phyloP scores from a whole-genome alignment of 371 early-diverging fungal species.

The Lichtheimia corymbifera region DNA sequence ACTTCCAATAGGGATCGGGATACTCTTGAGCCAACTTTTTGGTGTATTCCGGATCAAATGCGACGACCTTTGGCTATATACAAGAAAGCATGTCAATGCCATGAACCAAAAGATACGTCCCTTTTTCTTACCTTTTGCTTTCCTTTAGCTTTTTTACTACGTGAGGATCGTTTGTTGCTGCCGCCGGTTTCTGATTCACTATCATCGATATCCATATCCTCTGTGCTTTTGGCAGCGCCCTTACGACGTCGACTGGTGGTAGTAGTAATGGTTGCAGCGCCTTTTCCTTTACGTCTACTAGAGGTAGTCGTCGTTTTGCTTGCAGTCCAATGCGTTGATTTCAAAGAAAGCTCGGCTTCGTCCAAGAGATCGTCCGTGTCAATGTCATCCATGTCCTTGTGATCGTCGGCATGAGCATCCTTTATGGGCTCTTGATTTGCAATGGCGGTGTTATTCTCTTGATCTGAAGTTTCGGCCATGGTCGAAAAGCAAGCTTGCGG shows the following conservation, averaged over 20 bases:
- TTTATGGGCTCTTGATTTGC: too few species aligned
- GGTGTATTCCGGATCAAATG: slow-evolving; percentile 46
- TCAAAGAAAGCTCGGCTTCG: slow-evolving; percentile 14
- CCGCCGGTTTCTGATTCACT: slow-evolving; percentile 6
- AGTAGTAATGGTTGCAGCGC: background rate
- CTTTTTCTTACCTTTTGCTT: background rate
- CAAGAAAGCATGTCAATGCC: background rate
- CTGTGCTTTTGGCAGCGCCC: slow-evolving; percentile 12
- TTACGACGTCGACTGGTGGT: slow-evolving; percentile 5
- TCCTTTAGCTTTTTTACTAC: background rate
- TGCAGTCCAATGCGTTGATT: background rate
- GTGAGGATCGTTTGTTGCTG: background rate
- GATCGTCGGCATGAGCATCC: slow-evolving; percentile 5
- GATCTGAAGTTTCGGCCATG: too few species aligned
- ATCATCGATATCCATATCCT: slow-evolving; percentile 12
- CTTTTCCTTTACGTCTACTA: too few species aligned
- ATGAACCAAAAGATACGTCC: background rate
- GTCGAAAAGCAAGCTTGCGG: too few species aligned
- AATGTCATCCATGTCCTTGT: slow-evolving; percentile 23
- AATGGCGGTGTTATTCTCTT: too few species aligned
- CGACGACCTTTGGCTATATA: slow-evolving; percentile 6
- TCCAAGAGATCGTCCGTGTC: slow-evolving; percentile 35
- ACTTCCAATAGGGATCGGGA: slow-evolving; percentile 24
- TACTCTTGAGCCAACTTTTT: slow-evolving; percentile 40
- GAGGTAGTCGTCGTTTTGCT: slow-evolving; percentile 9